These are phyloP conservation scores for Bruguiera gymnorhiza DNA, from an alignment of 345 rosid genomes.

Conservation along the genomic window DNA sequence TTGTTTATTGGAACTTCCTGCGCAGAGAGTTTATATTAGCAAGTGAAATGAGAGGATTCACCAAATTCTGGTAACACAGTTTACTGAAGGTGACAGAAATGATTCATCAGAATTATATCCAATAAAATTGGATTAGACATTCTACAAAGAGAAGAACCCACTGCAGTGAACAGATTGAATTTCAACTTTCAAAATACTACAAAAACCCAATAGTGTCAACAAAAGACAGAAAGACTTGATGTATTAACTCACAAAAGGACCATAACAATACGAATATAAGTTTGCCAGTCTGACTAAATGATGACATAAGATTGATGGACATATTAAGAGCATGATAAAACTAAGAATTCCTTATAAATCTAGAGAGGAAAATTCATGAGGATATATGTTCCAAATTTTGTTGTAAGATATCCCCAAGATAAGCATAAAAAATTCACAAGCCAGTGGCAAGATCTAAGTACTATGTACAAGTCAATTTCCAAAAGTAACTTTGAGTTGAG, in stretches of 20 bases:
- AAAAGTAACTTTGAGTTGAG: neutral
- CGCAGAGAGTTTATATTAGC: constrained; percentile 15
- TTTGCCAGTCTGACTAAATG: too few species aligned
- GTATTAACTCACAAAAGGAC: too few species aligned
- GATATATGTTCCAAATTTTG: neutral
- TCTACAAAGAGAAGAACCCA: too few species aligned
- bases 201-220: too few species aligned
- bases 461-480: neutral
- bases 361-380: neutral
- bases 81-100: neutral
- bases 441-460: neutral
- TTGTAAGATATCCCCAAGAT: neutral
- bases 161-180: too few species aligned
- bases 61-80: neutral
- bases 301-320: neutral
- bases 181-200: too few species aligned
- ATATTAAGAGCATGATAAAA: neutral
- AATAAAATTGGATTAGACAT: too few species aligned
- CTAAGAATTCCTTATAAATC: neutral
- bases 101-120: neutral
- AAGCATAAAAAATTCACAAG: neutral
- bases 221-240: too few species aligned
- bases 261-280: too few species aligned
- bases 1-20: constrained; percentile 95
- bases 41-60: neutral